Evolutionary conservation across 1,284 basidiomycete species (phyloP).

Genomic region (Pseudozyma hubeiensis): DNA sequence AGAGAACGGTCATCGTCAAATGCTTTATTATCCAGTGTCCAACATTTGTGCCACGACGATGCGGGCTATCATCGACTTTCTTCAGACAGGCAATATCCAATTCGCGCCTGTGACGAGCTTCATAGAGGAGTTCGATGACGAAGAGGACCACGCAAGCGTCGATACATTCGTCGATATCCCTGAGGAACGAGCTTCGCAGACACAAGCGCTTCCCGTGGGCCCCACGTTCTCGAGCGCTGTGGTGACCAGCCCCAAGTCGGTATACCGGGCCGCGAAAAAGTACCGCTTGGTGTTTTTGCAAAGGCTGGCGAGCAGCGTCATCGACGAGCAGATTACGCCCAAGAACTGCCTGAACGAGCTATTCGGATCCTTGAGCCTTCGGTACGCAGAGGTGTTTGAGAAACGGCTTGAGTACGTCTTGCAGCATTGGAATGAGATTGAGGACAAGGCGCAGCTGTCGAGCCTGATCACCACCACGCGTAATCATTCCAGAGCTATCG

Average conservation of each 20-base stretch:
- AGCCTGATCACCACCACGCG: constrained; percentile 1
- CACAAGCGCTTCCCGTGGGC: too few relatives aligned
- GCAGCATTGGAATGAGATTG: constrained; percentile 34
- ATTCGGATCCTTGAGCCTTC: constrained; percentile 20
- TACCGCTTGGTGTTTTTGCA: constrained; percentile 12
- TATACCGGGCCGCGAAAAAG: constrained; percentile 24
- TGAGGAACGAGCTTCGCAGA: not conserved
- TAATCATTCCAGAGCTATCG: not conserved
- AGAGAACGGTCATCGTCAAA: not conserved
- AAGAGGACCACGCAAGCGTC: not conserved
- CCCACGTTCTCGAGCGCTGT: not conserved
- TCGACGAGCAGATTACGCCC: constrained; percentile 14
- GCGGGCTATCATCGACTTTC: constrained; percentile 15
- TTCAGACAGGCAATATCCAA: constrained; percentile 27
- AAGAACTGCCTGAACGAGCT: constrained; percentile 25
- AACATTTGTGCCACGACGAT: constrained; percentile 22
- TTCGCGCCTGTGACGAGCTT: constrained; percentile 6
- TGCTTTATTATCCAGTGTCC: constrained; percentile 2
- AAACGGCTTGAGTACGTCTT: constrained; percentile 20
- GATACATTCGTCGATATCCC: not conserved
- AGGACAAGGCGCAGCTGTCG: not conserved
- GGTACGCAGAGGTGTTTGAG: constrained; percentile 5
- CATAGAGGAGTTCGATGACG: not conserved
- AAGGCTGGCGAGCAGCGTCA: constrained; percentile 11
- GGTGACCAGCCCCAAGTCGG: constrained; percentile 31